Evolutionary conservation across 1,284 basidiomycete genomes (phyloP).

Genomic region (Papiliotrema laurentii): DNA sequence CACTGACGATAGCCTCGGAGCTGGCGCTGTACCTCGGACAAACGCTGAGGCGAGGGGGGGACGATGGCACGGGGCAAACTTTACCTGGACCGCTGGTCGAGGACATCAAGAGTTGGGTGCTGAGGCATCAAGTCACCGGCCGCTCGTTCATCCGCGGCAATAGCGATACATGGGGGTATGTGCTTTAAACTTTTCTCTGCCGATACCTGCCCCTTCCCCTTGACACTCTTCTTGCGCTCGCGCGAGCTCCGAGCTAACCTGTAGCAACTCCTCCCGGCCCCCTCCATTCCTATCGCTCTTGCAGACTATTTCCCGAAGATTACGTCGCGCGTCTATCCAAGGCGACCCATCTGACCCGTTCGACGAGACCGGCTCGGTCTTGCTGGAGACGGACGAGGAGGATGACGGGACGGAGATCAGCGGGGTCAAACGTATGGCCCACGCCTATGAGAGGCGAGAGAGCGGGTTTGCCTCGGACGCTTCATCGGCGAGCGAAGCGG

Average conservation of each 20-base stretch:
- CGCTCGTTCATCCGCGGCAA: slow-evolving; percentile 29
- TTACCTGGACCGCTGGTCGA: slow-evolving; percentile 36
- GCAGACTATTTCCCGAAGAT: slow-evolving; percentile 29
- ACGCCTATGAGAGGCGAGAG: slow-evolving; percentile 31
- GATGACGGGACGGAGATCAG: slow-evolving; percentile 15
- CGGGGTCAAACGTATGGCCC: slow-evolving; percentile 36
- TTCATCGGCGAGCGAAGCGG: slow-evolving; percentile 8
- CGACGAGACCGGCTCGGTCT: slow-evolving; percentile 14
- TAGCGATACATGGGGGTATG: slow-evolving; percentile 30
- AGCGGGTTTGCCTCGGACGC: slow-evolving; percentile 21
- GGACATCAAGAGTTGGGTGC: slow-evolving; percentile 41
- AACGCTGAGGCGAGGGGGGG: slow-evolving; percentile 36
- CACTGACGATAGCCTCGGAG: slow-evolving; percentile 23
- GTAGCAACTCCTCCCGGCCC: slow-evolving; percentile 22
- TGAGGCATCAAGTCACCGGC: slow-evolving; percentile 35
- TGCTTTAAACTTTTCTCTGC: not conserved
- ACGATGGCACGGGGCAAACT: slow-evolving; percentile 29
- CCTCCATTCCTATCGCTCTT: slow-evolving; percentile 43
- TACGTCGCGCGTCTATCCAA: slow-evolving; percentile 30
- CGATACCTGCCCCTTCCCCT: not conserved
- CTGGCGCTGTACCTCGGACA: slow-evolving; percentile 33
- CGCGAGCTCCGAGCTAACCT: too few relatives aligned
- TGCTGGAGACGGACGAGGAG: slow-evolving; percentile 28
- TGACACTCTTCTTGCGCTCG: not conserved
- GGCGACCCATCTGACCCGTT: slow-evolving; percentile 9